phyloP scores from a whole-genome alignment of 192 early-diverging fungal genomes.

The Chytriomyces sp. region DNA sequence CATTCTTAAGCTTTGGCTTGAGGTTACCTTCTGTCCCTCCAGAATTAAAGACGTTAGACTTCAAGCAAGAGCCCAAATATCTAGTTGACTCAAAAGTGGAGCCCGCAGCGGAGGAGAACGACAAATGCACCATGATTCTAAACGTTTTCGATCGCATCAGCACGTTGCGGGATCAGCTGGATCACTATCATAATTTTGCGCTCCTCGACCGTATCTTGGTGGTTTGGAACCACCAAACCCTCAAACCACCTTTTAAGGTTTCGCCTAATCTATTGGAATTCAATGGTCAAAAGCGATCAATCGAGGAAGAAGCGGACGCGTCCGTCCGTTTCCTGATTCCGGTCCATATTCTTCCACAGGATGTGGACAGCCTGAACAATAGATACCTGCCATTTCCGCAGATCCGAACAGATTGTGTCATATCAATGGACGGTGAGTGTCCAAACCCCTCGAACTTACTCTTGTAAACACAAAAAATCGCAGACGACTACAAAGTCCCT shows the following conservation, averaged over 20 bases:
- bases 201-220: constrained; percentile 30
- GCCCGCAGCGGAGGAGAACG: too few species aligned
- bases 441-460: constrained; percentile 34
- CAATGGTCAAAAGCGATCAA: too few species aligned
- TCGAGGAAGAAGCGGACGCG: too few species aligned
- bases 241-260: constrained; percentile 27
- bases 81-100: too few species aligned
- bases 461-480: constrained; percentile 27
- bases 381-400: constrained; percentile 34
- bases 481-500: too few species aligned
- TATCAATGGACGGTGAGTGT: constrained; percentile 44
- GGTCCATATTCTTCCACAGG: constrained; percentile 25
- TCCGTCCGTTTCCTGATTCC: constrained; percentile 20
- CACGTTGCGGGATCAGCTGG: constrained; percentile 20
- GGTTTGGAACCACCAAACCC: constrained; percentile 39
- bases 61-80: too few species aligned
- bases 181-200: constrained; percentile 31
- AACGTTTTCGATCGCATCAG: constrained; percentile 31
- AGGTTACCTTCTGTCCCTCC: too few species aligned
- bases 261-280: not conserved
- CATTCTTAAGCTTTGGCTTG: too few species aligned
- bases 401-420: constrained; percentile 38
- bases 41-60: too few species aligned
- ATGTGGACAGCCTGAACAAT: constrained; percentile 32
- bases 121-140: constrained; percentile 40